Evolutionary conservation across 495 filamentous ascomycete genomes (phyloP).

Genomic region (Platismatia glauca): DNA sequence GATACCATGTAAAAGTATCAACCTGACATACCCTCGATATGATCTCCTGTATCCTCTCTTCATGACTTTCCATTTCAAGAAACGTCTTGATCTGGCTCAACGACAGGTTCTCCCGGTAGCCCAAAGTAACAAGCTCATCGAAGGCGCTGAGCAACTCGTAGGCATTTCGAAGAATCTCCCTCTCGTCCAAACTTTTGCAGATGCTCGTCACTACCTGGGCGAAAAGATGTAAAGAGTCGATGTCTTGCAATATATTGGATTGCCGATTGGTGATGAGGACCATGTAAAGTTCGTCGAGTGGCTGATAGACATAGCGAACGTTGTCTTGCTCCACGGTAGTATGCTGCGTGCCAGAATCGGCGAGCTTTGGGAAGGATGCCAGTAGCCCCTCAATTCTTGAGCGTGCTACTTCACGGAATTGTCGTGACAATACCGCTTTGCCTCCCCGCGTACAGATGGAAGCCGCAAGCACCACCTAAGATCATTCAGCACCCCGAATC

Average conservation of each 20-base stretch:
- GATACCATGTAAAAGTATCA: background rate
- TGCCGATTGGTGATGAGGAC: slow-evolving; percentile 98
- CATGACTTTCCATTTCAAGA: slow-evolving; percentile 97
- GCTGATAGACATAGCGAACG: slow-evolving; percentile 98
- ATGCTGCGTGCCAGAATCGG: slow-evolving; percentile 88
- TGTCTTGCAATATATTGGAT: slow-evolving; percentile 98
- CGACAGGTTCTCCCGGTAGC: slow-evolving; percentile 91
- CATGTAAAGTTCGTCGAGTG: slow-evolving; percentile 97
- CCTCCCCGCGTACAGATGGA: slow-evolving; percentile 98
- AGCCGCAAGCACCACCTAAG: slow-evolving; percentile 90
- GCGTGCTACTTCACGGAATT: slow-evolving; percentile 92
- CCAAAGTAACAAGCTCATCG: slow-evolving; percentile 89
- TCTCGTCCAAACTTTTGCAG: slow-evolving; percentile 91
- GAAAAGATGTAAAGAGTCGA: slow-evolving; percentile 94
- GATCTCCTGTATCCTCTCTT: slow-evolving; percentile 96
- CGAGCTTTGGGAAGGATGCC: slow-evolving; percentile 93
- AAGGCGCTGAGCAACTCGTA: slow-evolving; percentile 94
- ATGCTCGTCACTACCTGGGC: slow-evolving; percentile 93
- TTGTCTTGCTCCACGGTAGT: slow-evolving; percentile 98
- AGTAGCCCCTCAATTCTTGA: slow-evolving; percentile 93
- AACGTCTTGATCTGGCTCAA: slow-evolving; percentile 96
- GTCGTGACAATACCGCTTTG: slow-evolving; percentile 91
- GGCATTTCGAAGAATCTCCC: slow-evolving; percentile 87
- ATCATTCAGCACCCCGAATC: background rate
- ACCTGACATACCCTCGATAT: slow-evolving; percentile 68